phyloP scores from a whole-genome alignment of 306 rosid species.

The Carpinus viminea region DNA sequence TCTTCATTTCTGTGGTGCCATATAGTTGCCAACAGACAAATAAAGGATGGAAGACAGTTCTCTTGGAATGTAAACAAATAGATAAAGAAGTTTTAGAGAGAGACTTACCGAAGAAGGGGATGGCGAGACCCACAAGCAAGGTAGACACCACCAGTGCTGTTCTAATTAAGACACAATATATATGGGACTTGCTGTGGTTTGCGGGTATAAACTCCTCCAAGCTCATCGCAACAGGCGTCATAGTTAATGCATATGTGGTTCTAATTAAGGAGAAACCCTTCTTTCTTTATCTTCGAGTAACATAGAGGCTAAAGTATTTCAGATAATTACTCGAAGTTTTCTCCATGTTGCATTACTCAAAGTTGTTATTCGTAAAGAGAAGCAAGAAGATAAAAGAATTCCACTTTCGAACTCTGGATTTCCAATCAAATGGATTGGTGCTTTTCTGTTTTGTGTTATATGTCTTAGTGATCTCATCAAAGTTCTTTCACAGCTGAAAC shows the following conservation, averaged over 20 bases:
- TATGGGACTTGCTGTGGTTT: constrained; percentile 58
- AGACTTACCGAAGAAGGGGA: constrained; percentile 93
- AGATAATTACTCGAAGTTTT: too few relatives aligned
- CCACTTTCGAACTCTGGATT: not conserved
- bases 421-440: not conserved
- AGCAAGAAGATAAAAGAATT: constrained; percentile 4
- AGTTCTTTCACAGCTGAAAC: too few relatives aligned
- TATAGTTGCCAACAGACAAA: not conserved
- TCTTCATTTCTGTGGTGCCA: not conserved
- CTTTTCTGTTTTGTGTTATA: too few relatives aligned
- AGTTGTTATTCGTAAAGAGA: not conserved
- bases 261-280: constrained; percentile 55
- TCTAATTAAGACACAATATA: constrained; percentile 71
- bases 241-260: constrained; percentile 87
- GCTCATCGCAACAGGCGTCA: constrained; percentile 96
- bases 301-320: constrained; percentile 7
- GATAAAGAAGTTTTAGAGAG: constrained; percentile 13
- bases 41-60: not conserved
- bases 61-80: not conserved
- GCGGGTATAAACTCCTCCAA: constrained; percentile 94
- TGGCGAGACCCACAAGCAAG: constrained; percentile 64
- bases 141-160: constrained; percentile 85
- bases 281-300: constrained; percentile 11
- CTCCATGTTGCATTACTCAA: not conserved
- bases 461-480: too few relatives aligned